These are phyloP conservation scores for Hypoxylon sp. DNA, from an alignment of 2,329 filamentous ascomycete genomes.

Conservation along the genomic window DNA sequence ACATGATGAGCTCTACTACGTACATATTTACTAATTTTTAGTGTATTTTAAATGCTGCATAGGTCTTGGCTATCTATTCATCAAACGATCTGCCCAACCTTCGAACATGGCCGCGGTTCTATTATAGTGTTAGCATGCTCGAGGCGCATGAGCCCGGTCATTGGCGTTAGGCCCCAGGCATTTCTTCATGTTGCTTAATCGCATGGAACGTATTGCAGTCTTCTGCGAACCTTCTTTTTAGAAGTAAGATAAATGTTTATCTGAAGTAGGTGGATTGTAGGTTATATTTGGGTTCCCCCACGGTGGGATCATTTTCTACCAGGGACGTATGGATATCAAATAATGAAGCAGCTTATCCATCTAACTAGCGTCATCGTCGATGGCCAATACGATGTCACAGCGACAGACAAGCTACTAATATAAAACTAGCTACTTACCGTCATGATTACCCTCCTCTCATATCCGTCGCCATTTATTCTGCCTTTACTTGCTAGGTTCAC, in stretches of 20 bases:
- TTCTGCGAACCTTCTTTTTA: neutral
- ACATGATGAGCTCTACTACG: constrained; percentile 14
- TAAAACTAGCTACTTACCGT: no score
- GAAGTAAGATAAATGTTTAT: neutral
- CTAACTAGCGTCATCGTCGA: no score
- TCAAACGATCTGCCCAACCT: neutral
- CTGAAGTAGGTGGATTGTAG: neutral
- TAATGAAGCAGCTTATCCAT: no score
- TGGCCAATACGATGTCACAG: no score
- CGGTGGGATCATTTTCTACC: no score
- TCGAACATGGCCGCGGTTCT: neutral
- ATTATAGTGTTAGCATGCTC: neutral
- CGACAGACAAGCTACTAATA: no score
- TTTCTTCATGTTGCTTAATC: neutral
- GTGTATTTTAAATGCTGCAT: neutral
- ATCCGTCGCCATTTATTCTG: no score
- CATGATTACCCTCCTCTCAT: no score
- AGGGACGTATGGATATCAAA: no score
- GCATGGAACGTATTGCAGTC: neutral
- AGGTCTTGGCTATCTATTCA: constrained; percentile 3
- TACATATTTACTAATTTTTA: no score
- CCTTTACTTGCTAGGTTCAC: no score
- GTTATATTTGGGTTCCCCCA: no score
- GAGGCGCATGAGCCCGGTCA: neutral
- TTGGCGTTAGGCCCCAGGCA: neutral